Evolutionary conservation across 805 yeast genomes (phyloP).

Genomic region (Saccharomycopsis sp.): DNA sequence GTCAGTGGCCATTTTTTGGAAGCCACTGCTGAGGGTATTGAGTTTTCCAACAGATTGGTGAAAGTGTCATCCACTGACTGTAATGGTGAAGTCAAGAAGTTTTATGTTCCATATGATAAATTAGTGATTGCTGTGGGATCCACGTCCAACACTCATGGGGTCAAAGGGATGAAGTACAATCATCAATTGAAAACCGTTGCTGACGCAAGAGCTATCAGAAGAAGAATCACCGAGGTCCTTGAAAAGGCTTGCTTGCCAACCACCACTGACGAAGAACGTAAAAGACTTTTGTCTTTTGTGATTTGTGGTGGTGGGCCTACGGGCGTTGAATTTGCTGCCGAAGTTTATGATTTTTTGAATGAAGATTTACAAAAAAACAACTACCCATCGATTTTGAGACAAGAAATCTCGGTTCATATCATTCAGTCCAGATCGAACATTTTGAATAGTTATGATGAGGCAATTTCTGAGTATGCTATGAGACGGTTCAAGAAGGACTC

Average conservation of each 20-base stretch:
- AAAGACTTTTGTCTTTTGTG: slow-evolving; percentile 50
- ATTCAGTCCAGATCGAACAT: slow-evolving; percentile 63
- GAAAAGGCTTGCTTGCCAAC: slow-evolving; percentile 61
- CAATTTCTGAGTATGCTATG: slow-evolving; percentile 56
- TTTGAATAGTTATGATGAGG: slow-evolving; percentile 58
- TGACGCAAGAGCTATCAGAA: slow-evolving; percentile 50
- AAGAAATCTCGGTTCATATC: slow-evolving; percentile 56
- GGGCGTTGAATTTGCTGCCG: slow-evolving; percentile 69
- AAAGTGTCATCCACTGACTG: slow-evolving; percentile 41
- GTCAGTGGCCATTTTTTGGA: slow-evolving; percentile 54
- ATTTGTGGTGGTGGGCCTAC: slow-evolving; percentile 72
- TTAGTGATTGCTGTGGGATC: slow-evolving; percentile 64
- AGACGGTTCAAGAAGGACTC: slow-evolving; percentile 53
- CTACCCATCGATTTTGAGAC: slow-evolving; percentile 53
- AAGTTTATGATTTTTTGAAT: slow-evolving; percentile 54
- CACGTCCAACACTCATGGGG: slow-evolving; percentile 61
- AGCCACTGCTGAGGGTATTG: slow-evolving; percentile 52
- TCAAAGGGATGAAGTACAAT: slow-evolving; percentile 55
- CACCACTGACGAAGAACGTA: slow-evolving; percentile 53
- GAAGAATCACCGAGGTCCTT: slow-evolving; percentile 43
- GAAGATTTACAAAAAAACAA: slow-evolving; percentile 46
- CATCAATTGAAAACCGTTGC: slow-evolving; percentile 56
- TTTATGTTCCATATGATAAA: slow-evolving; percentile 66
- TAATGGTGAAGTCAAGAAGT: slow-evolving; percentile 34
- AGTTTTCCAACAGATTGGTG: slow-evolving; percentile 45